Percentiles rank a stretch among this genome's conserved stretches.
Conservation (phyloP, 2,329 filamentous ascomycete species). For the Cryphonectria nitschkei region DNA sequence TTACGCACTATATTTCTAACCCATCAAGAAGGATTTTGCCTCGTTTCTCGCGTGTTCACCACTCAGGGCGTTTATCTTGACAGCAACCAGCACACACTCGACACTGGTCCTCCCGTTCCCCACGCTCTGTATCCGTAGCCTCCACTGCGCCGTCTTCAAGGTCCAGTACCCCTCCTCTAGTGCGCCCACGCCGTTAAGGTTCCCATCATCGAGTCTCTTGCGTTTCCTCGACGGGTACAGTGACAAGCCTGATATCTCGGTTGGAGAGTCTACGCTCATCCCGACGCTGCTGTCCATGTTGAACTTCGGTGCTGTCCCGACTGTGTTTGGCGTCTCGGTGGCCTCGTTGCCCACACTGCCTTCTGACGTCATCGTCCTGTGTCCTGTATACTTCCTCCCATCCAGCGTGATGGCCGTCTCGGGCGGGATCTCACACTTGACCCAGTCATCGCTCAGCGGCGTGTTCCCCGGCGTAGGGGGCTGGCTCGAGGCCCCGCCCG, state of each 20-base stretch:
- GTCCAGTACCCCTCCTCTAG: conserved; percentile 57
- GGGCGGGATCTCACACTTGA: conserved; percentile 65
- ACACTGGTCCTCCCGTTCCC: conserved; percentile 56
- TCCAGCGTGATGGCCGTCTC: conserved; percentile 65
- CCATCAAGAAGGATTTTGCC: conserved; percentile 62
- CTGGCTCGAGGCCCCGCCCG: conserved; percentile 64
- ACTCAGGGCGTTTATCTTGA: conserved; percentile 75
- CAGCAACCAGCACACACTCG: conserved; percentile 74
- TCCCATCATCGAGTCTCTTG: conserved; percentile 47
- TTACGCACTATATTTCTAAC: conserved; percentile 4
- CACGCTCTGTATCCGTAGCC: conserved; percentile 64
- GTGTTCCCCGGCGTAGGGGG: conserved; percentile 70
- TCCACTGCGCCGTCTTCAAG: conserved; percentile 72
- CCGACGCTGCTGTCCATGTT: conserved; percentile 35
- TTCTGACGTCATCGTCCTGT: conserved; percentile 27
- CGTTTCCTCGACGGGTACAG: conserved; percentile 48
- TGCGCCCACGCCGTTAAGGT: conserved; percentile 29
- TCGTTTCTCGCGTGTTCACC: conserved; percentile 69
- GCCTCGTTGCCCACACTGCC: conserved; percentile 3
- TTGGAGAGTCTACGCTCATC: conserved; percentile 36
- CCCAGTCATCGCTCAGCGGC: conserved; percentile 69
- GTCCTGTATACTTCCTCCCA: conserved; percentile 49
- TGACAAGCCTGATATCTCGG: conserved; percentile 36
- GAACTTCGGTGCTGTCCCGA: conserved; percentile 38
- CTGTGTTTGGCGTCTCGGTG: neutral